Base-by-base conservation (phyloP, 352 stramenopile genomes). In the Aphanomyces stellatus region DNA sequence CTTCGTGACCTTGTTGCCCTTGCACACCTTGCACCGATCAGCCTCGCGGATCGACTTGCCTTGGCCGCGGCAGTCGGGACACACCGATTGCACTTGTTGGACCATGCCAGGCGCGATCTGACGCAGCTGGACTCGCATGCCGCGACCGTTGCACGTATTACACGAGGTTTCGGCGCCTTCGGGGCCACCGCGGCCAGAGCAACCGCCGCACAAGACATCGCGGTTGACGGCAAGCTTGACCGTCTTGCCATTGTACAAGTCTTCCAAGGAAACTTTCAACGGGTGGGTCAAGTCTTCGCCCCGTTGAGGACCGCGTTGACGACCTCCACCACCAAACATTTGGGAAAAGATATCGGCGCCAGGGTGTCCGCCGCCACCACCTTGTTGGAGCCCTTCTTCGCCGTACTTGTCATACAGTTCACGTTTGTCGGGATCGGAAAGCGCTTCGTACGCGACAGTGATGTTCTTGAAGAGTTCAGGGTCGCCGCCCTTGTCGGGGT, bases 241-340 rank as follows among this genome's bases (percentile, higher is more conserved):
- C 10, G 93, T 99, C 79, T 99, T 99, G 73, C 97, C 97, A 71
- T 99, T 99, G 88, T 99, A 99, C 51, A 99, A 76, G 71, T 99
- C 96, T 75, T 99, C 96, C 43, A 99, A 80, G 51, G 88, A 97
- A 25, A 99, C 95, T 75, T 97, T 97, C 62, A 98, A 79, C 34
- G 90, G 89, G 80, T 98, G 92, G 53, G 82, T 91, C 62, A 99
- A 82, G 72, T 98, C 91, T 51, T 98, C 93, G 57, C 96, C 96
- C 78, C 98, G 98, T 68, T 96, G 89, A 11, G 95, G 94, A 22
- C 95, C 95, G 41, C 78, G 74, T 55, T 73, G 79, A 34, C 83
- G 73, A 35, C 88, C 72, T 15, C 81, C 70, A 25, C 87, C 80
- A 27, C 85, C 94, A 82, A 99, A 99, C 75, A 99, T 98, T 88